Percentiles rank a stretch among this genome's conserved stretches.
Evolutionary conservation across 2,329 filamentous ascomycete species (phyloP).

Genomic region (Fusarium tricinctum): DNA sequence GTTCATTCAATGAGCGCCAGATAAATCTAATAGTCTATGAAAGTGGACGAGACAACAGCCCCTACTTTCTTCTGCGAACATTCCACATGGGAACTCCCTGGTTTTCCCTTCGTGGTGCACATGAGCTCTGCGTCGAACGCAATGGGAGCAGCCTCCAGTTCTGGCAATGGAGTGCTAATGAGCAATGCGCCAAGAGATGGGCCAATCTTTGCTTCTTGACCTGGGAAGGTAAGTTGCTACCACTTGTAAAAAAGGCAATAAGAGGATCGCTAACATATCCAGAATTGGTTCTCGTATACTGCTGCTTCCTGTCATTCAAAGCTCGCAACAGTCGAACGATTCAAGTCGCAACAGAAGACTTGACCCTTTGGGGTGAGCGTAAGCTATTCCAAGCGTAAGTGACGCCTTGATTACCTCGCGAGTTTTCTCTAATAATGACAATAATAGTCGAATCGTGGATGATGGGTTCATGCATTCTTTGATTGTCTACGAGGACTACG

Average conservation of each 20-base stretch:
- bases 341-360: conserved; percentile 62
- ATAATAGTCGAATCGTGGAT: conserved; percentile 67
- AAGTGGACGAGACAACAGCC: conserved; percentile 58
- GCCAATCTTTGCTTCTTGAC: conserved; percentile 69
- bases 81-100: conserved; percentile 57
- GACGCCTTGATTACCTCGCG: neutral
- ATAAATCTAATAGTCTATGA: conserved; percentile 68
- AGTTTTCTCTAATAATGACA: conserved; percentile 31
- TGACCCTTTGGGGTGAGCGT: conserved; percentile 62
- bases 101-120: conserved; percentile 66
- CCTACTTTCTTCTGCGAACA: conserved; percentile 64
- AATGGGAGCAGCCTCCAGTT: conserved; percentile 65
- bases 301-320: conserved; percentile 70
- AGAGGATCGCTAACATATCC: conserved; percentile 19
- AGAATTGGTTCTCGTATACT: conserved; percentile 73
- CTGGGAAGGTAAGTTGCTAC: conserved; percentile 67
- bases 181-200: conserved; percentile 65
- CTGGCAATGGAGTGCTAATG: conserved; percentile 64
- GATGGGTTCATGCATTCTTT: conserved; percentile 68
- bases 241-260: neutral
- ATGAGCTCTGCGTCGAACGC: conserved; percentile 68
- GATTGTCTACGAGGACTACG: conserved; percentile 66
- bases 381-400: conserved; percentile 70
- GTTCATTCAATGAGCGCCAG: conserved; percentile 68
- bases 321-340: conserved; percentile 62